phyloP scores from a whole-genome alignment of 306 rosid genomes.

The Begonia fuchsioides region DNA sequence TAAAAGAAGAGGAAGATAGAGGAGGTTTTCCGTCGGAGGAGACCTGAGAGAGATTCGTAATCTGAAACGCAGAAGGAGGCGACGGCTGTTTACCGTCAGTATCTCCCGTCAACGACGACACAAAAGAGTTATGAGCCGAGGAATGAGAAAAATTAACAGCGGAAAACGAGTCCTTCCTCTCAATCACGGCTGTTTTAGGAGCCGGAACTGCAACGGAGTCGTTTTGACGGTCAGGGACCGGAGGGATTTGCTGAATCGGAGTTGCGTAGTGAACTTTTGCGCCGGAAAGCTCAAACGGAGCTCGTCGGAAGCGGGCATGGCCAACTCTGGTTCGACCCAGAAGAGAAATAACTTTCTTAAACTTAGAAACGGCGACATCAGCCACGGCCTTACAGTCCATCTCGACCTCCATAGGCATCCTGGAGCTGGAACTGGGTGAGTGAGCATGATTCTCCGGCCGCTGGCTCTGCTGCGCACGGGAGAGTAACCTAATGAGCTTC shows the following conservation, averaged over 20 bases:
- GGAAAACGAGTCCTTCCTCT: conserved; percentile 29
- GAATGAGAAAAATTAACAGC: conserved; percentile 52
- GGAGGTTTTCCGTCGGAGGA: conserved; percentile 63
- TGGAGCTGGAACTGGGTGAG: conserved; percentile 1
- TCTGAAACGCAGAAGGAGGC: conserved; percentile 37
- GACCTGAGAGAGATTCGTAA: conserved; percentile 50
- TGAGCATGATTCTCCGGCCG: conserved; percentile 15
- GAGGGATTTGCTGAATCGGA: conserved; percentile 84
- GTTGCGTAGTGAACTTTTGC: conserved; percentile 21
- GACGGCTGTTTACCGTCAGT: conserved; percentile 32
- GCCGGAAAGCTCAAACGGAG: conserved; percentile 19
- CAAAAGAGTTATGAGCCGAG: conserved; percentile 36
- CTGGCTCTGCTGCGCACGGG: conserved; percentile 16
- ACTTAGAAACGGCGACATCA: conserved; percentile 69
- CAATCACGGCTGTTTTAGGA: conserved; percentile 6
- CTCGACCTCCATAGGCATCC: conserved; percentile 21
- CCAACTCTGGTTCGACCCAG: conserved; percentile 73
- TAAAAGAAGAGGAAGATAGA: conserved; percentile 41
- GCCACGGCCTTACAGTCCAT: conserved; percentile 59
- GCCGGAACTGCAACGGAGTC: not conserved
- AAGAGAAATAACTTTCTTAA: conserved; percentile 65
- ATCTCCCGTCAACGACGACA: conserved; percentile 60
- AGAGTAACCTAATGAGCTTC: conserved; percentile 33
- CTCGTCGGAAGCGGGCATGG: conserved; percentile 79
- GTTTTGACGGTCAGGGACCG: conserved; percentile 6